Percentiles rank a stretch among this genome's conserved stretches.
phyloP scores from a whole-genome alignment of 73 alveolate genomes.

The Uronychia setigera region DNA sequence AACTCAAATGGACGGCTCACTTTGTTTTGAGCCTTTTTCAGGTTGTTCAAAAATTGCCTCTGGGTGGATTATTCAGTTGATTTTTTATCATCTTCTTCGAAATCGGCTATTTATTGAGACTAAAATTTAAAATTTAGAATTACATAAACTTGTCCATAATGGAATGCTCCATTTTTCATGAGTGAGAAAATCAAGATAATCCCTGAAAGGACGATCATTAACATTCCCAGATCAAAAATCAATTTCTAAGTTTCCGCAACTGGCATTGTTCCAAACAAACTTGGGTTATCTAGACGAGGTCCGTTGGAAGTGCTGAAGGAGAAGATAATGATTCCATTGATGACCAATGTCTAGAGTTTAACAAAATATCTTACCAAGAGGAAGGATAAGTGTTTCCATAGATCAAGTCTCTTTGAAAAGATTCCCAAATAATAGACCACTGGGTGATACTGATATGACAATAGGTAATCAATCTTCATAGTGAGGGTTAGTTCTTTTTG shows the following conservation, averaged over 20 bases:
- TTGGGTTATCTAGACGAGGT: neutral
- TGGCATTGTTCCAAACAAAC: neutral
- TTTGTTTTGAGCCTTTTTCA: neutral
- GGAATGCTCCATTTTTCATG: neutral
- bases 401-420: neutral
- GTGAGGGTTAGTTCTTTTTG: neutral
- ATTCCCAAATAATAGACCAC: neutral
- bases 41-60: neutral
- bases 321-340: neutral
- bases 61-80: neutral
- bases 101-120: too few species aligned
- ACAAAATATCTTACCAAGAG: neutral
- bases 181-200: neutral
- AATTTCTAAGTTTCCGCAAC: neutral
- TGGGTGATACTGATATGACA: neutral
- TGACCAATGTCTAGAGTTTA: neutral
- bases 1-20: neutral
- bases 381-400: constrained; percentile 5
- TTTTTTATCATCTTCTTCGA: constrained; percentile 14
- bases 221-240: neutral
- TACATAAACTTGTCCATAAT: neutral
- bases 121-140: constrained; percentile 2
- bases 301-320: neutral
- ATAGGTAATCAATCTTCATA: neutral
- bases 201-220: neutral